These are phyloP conservation scores for Fistulina hepatica DNA, from an alignment of 1,284 basidiomycete genomes.

Conservation along the genomic window DNA sequence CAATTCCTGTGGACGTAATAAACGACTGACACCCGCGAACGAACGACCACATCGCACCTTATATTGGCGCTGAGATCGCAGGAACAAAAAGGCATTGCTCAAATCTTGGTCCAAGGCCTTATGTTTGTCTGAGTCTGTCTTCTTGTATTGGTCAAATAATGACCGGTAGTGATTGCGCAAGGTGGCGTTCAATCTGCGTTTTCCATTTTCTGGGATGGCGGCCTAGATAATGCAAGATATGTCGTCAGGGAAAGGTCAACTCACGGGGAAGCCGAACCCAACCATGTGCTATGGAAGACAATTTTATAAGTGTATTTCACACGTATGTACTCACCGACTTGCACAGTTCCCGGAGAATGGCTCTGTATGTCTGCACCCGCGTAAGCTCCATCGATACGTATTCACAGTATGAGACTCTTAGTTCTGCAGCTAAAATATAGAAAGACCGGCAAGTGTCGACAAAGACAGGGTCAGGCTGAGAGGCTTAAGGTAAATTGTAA, in stretches of 20 bases:
- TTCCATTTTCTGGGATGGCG: neutral
- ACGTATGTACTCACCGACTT: constrained; percentile 25
- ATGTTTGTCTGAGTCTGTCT: neutral
- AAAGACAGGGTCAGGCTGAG: no score
- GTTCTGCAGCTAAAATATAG: no score
- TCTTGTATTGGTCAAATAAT: neutral
- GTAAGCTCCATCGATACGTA: no score
- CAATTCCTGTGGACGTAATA: constrained; percentile 38
- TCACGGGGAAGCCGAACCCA: constrained; percentile 3
- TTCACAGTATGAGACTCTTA: no score
- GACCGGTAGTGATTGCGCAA: neutral
- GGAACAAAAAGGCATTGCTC: constrained; percentile 57
- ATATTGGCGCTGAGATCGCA: constrained; percentile 54
- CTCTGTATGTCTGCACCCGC: no score
- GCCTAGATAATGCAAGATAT: no score
- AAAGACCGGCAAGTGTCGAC: no score
- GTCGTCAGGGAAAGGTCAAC: no score
- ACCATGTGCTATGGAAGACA: constrained; percentile 7
- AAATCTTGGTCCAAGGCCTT: constrained; percentile 32
- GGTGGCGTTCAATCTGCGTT: neutral
- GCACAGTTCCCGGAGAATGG: constrained; percentile 30
- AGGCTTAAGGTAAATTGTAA: no score
- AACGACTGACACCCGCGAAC: neutral
- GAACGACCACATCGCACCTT: constrained; percentile 24
- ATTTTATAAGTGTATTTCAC: neutral